Base-by-base conservation (phyloP, 192 early-diverging fungal genomes). In the Cladochytrium replicatum region DNA sequence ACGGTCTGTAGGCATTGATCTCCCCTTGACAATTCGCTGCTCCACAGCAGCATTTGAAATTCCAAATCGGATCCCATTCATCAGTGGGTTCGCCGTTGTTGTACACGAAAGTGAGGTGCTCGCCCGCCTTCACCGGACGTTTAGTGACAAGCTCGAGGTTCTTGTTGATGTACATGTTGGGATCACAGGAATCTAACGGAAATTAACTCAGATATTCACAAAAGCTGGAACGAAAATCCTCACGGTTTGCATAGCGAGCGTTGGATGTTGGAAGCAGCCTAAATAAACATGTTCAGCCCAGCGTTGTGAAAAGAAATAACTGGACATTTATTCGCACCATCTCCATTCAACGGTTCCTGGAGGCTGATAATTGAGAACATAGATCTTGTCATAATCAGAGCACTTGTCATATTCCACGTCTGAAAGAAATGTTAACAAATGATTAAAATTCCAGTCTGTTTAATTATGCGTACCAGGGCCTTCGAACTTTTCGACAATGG, bases 91-190 rank as follows among this genome's bases (percentile, higher is more conserved):
- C 52, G 9, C 66, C 66, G 1, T 30, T 48, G 41, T 60, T 59
- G 46, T 67, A 67, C 6, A 60, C n/a, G 41, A 67, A 67, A 8
- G 55, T 63, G 45, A 67, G 46, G 28, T 67, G 44, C 43, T 67
- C 66, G 22, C 38, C 49, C n/a, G 56, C 52, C 7, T 40, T 24
- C 2, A 67, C 52, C 7, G 47, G 24, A 7, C 43, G 28, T 5
- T 44, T 26, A 21, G 52, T 48, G 1, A 63, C 42, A 5, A 67
- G 31, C 27, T 67, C 51, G 9, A 19, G 52, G 25, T 23, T 47
- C 2, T 27, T 29, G 28, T 24, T 39, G 32, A 67, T 45, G 30
- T 46, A 54, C 29, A 48, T 48, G 46, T 53, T 63, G 13, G 66
- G 66, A 26, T 63, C 47, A 38, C 66, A 67, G 29, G 66, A 62